Conservation (phyloP, 768 basidiomycete genomes). For the Rossbeevera mucosa region DNA sequence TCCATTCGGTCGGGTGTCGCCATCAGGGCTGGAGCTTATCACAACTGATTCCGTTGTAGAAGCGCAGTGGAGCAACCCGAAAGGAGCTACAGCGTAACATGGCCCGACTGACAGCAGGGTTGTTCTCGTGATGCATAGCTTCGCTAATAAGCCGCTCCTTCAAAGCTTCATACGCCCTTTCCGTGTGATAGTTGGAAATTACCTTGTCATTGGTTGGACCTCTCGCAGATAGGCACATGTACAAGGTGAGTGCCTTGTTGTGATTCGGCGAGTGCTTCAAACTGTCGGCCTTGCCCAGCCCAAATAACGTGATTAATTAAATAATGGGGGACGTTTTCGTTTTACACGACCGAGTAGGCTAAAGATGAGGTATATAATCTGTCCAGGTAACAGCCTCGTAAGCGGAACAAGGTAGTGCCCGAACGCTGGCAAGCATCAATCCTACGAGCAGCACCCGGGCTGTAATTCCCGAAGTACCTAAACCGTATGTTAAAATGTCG, state of each 20-base stretch:
- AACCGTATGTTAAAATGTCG: background rate
- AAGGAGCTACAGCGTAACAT: background rate
- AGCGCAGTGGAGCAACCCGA: no score
- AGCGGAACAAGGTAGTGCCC: background rate
- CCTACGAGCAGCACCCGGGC: background rate
- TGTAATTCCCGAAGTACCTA: background rate
- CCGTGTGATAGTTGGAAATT: no score
- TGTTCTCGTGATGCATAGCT: no score
- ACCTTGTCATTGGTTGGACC: background rate
- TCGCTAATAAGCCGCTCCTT: no score
- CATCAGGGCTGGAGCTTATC: background rate
- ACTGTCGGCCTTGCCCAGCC: background rate
- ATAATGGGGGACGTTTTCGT: background rate
- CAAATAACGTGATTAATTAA: no score
- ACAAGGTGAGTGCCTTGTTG: background rate
- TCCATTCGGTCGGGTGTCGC: background rate
- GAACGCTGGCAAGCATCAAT: slow-evolving; percentile 3
- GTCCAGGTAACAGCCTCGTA: background rate
- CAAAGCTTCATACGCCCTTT: no score
- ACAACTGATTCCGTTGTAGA: background rate
- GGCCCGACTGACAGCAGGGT: background rate
- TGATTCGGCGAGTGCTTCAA: background rate
- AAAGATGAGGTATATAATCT: slow-evolving; percentile 1
- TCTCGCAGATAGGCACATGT: background rate
- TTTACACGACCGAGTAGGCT: background rate